A percentile compares a stretch with the other conserved stretches of the same genome.
phyloP scores from a whole-genome alignment of 73 alveolate genomes.

The Paramecium sexaurelia region DNA sequence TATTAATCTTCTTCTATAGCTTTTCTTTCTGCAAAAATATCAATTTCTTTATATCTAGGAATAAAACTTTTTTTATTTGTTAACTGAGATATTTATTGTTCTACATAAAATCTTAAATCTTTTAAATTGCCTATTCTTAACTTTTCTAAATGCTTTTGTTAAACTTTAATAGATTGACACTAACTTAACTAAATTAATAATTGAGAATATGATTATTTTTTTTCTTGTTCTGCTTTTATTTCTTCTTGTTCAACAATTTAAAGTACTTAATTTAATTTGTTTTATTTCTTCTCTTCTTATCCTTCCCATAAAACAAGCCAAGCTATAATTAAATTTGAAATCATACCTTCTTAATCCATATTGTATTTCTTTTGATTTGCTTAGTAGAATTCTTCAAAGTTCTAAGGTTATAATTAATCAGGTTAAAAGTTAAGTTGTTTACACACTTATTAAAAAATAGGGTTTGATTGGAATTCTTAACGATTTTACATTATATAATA shows the following conservation, averaged over 20 bases:
- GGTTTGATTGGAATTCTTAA: background rate
- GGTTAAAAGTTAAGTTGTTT: background rate
- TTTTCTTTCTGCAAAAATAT: background rate
- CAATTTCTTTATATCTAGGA: slow-evolving; percentile 24
- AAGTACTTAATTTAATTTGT: background rate
- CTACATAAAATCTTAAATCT: background rate
- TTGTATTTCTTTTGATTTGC: background rate
- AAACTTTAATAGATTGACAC: background rate
- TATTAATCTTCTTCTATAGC: background rate
- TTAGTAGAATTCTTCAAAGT: background rate
- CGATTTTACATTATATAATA: background rate
- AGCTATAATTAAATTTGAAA: background rate
- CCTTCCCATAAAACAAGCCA: slow-evolving; percentile 25
- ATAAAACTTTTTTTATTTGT: background rate
- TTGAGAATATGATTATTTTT: background rate
- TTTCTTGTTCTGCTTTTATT: background rate
- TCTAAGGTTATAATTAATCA: background rate
- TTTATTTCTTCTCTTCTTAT: background rate
- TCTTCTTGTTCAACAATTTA: background rate
- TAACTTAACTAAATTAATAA: background rate
- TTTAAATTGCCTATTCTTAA: background rate
- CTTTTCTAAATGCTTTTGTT: background rate
- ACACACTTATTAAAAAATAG: background rate
- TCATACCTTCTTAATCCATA: slow-evolving; percentile 17
- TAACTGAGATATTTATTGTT: background rate